Percentiles rank a stretch among this genome's conserved stretches.
phyloP scores from a whole-genome alignment of 139 green algal genomes.

The Chlorella vulgaris region DNA sequence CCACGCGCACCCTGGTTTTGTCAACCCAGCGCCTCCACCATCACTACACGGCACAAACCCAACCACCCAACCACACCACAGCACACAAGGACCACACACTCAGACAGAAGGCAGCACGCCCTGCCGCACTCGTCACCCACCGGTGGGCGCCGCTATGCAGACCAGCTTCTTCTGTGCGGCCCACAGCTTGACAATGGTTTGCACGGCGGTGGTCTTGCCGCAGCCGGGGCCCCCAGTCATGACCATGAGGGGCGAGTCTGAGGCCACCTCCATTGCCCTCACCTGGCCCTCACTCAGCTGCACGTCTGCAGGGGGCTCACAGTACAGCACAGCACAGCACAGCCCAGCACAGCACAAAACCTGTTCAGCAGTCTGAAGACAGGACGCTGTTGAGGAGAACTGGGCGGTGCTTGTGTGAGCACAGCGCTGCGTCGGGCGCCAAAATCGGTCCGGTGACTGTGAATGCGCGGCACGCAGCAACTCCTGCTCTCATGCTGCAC shows the following conservation, averaged over 20 bases:
- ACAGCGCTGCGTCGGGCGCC: too few species aligned
- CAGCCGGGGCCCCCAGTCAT: conserved; percentile 76
- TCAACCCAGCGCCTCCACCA: neutral
- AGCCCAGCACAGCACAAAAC: neutral
- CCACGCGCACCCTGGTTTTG: too few species aligned
- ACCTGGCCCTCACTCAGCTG: conserved; percentile 54
- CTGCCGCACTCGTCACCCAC: conserved; percentile 2
- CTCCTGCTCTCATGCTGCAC: too few species aligned
- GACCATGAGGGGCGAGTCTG: conserved; percentile 56
- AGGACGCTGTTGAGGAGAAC: too few species aligned
- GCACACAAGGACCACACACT: too few species aligned
- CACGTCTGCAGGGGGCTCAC: conserved; percentile 5
- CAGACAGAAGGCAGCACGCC: neutral
- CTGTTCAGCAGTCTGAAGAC: too few species aligned
- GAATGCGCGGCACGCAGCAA: too few species aligned
- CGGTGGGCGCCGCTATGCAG: conserved; percentile 68
- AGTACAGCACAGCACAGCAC: neutral
- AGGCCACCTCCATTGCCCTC: conserved; percentile 54
- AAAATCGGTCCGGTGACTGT: too few species aligned
- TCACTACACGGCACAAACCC: neutral
- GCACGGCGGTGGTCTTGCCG: conserved; percentile 71
- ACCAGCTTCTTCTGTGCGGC: conserved; percentile 50
- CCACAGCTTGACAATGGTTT: conserved; percentile 63
- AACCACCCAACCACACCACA: neutral
- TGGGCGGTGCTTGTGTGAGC: too few species aligned